Evolutionary conservation across 345 rosid species (phyloP), one percentile per base, ranked within the genome.

Genomic region (Dovyalis caffra): DNA sequence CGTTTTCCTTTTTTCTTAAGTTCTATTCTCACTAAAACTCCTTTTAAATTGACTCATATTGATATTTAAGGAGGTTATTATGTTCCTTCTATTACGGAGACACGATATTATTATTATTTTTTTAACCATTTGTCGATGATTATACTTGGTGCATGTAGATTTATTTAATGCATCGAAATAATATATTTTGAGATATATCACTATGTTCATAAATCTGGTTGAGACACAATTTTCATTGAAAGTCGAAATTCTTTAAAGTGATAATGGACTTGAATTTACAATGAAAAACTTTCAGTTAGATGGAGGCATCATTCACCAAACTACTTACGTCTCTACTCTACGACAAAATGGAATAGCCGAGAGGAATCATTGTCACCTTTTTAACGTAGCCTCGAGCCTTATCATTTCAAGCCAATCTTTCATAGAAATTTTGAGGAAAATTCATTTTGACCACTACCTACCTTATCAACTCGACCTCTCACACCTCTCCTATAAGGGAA

Each of bases 21-120:
- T 34, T 12, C n/a, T 7, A 33, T 38, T 45, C 1, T 0, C 8
- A 37, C 64, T 9, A 28, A n/a, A 21, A 20, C 43, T 28, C 32
- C 23, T 6, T 73, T 64, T 64, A 47, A 63, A 9, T 31, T 73
- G 11, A 43, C 64, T 7, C 60, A 73, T 63, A 14, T 74, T 47
- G 76, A 73, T 64, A 73, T 64, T 49, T 73, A 47, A 47, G 70
- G 70, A 23, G 58, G 58, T 8, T 62, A 74, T 15, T 28, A 47
- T 0, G 33, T 31, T 11, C 23, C 71, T 29, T 64, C 64, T 5
- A 8, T 40, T 49, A n/a, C 5, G 2, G 8, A 65, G 26, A 26
- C 32, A 21, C 8, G 14, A 16, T 51, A 66, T 11, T 51, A 74
- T 26, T 31, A 15, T 74, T 7, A 38, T n/a, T n/a, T n/a, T n/a